Evolutionary conservation across 208 protist species (phyloP), one percentile per base, ranked within the genome.

Genomic region (Trypanosoma vivax): DNA sequence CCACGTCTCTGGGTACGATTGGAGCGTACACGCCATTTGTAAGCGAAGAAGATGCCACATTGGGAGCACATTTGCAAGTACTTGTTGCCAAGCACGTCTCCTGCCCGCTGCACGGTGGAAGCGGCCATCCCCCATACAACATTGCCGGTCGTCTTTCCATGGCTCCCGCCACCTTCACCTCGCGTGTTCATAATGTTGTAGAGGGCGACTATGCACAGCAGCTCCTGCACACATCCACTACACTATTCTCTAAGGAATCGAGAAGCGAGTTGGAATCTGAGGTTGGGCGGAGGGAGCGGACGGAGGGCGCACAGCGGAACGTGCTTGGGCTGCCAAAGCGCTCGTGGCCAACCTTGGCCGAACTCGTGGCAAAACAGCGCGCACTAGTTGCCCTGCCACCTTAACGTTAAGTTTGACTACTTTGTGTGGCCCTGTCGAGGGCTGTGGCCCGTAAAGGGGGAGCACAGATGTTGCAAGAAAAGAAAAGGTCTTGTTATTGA

Each of bases 1-100:
- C 54, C 37, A 92, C 85, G 19, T 25, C 81, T 14, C 61, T 83
- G 23, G 85, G 85, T 31, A 63, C 68, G 21, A 47, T 92, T 3
- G 85, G 85, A 7, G 80, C 76, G 19, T 88, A 79, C 41, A 64
- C 73, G 13, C 81, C 85, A 3, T 79, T 90, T 57, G 50, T 86
- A 19, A 43, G 58, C 1, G 78, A 92, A 29, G 81, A 83, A 19
- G 85, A 92, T 38, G 85, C 65, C 18, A 79, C 76, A 0, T 40
- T 90, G 10, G 85, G 71, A 11, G 85, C 78, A 11, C 79, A 90
- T 48, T 28, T 73, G 34, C 76, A 81, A 58, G 74, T 76, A 2
- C 67, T 91, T 19, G 23, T 91, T 21, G 38, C 70, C 19, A 45
- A 33, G 2, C 66, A 89, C 60, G 37, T 71, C 21, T 68, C 65